Evolutionary conservation across 345 rosid genomes (phyloP), one percentile per base, ranked within the genome.

Genomic region (Eucalyptus leucophloia): DNA sequence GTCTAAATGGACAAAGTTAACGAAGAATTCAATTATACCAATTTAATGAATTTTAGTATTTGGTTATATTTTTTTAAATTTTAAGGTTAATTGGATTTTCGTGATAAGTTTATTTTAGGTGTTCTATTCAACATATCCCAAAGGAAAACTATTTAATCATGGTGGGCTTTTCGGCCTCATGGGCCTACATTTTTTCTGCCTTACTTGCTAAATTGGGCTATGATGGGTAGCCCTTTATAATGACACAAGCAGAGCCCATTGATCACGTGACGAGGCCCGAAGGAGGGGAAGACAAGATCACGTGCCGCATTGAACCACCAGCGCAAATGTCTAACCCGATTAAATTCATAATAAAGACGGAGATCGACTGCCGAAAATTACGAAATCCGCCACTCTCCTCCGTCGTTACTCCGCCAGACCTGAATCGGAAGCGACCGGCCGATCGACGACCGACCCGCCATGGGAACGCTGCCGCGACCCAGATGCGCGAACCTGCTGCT

Each of bases 61-160:
- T 19, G 0, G 1, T 53, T 19, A 8, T 18, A 53, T 18, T 19
- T 53, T 53, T 18, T 3, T 0, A 7, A 50, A 8, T 0, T 53
- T 53, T 1, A 53, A 2, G 23, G 2, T 18, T 0, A 18, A 51
- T 7, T 51, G 21, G 4, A 51, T 2, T 18, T 18, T 17, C 3
- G 2, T 6, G 2, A 51, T 17, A 51, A 51, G 50, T 49, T 49
- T 49, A 0, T 50, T 7, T 51, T 51, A 51, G 0, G 19, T 8
- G 4, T 18, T 18, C 4, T 6, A 7, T 3, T 1, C 1, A 51
- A 3, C 2, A 18, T 51, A 3, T 51, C 9, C 9, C 54, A 18
- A 51, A 50, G 18, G 4, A 18, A 51, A 51, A 51, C 54, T 3
- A 51, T 18, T 3, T 0, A 0, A 51, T 7, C 54, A 51, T 17